Evolutionary conservation across 805 yeast species (phyloP).

Genomic region (Wickerhamia fluorescens): DNA sequence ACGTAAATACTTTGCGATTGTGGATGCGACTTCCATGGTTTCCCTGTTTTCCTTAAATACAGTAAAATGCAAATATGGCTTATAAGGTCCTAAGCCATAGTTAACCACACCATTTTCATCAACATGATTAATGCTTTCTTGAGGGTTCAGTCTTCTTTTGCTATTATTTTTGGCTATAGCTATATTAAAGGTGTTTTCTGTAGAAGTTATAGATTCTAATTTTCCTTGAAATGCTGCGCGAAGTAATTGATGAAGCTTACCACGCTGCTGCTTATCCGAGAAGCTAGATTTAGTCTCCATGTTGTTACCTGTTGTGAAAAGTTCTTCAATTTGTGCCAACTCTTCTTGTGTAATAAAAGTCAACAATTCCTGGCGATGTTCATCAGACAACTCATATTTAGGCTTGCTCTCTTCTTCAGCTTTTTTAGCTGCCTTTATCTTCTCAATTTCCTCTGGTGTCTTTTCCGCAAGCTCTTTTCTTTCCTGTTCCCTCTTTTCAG

Average conservation of each 20-base stretch:
- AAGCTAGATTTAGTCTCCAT: conserved; percentile 53
- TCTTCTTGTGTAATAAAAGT: conserved; percentile 56
- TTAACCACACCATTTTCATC: conserved; percentile 49
- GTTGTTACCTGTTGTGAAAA: conserved; percentile 47
- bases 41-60: conserved; percentile 93
- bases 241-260: conserved; percentile 68
- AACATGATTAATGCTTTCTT: conserved; percentile 31
- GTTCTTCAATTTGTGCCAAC: conserved; percentile 45
- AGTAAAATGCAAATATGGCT: conserved; percentile 65
- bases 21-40: conserved; percentile 88
- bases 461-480: conserved; percentile 25
- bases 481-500: conserved; percentile 36
- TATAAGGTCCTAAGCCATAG: conserved; percentile 68
- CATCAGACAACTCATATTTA: conserved; percentile 39
- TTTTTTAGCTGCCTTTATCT: conserved; percentile 17
- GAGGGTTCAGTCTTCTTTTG: conserved; percentile 31
- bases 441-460: conserved; percentile 26
- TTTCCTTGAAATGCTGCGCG: conserved; percentile 67
- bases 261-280: conserved; percentile 66
- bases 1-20: conserved; percentile 65
- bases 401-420: conserved; percentile 14
- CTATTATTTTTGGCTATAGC: conserved; percentile 41
- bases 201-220: conserved; percentile 74
- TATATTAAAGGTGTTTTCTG: conserved; percentile 56
- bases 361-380: conserved; percentile 40